A percentile compares a stretch with the other conserved stretches of the same genome.
These are phyloP conservation scores for Pythium phragmitis DNA, from an alignment of 352 stramenopile genomes.

Conservation along the genomic window DNA sequence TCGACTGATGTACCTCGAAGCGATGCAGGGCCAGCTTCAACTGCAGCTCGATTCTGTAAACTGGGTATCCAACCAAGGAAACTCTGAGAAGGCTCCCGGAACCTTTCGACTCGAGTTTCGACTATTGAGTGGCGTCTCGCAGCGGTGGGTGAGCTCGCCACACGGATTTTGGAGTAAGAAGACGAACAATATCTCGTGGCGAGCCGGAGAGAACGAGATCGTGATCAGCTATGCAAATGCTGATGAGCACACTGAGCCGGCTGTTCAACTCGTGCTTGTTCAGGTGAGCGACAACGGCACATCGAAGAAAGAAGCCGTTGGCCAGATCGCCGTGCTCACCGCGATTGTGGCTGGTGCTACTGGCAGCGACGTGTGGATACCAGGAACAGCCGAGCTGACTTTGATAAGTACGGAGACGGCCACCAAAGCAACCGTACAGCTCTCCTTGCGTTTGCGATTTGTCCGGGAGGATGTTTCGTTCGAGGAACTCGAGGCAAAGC, in stretches of 20 bases:
- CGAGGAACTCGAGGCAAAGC: slow-evolving; percentile 26
- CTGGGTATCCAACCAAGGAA: slow-evolving; percentile 1
- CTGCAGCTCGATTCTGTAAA: slow-evolving; percentile 13
- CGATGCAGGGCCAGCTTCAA: slow-evolving; percentile 20
- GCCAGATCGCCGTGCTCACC: slow-evolving; percentile 28
- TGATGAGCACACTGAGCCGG: slow-evolving; percentile 25
- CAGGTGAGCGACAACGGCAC: slow-evolving; percentile 8
- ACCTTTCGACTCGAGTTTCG: slow-evolving; percentile 21
- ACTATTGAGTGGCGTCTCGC: neutral
- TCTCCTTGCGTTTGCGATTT: slow-evolving; percentile 30
- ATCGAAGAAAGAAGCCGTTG: slow-evolving; percentile 27
- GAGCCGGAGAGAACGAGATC: slow-evolving; percentile 8
- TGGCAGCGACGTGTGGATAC: neutral
- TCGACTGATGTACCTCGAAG: slow-evolving; percentile 18
- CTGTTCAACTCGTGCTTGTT: slow-evolving; percentile 34
- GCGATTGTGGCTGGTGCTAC: slow-evolving; percentile 2
- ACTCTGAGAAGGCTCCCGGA: neutral
- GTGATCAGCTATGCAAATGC: slow-evolving; percentile 34
- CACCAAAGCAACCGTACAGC: neutral
- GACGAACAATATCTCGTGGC: slow-evolving; percentile 19
- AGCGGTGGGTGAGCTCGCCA: slow-evolving; percentile 11
- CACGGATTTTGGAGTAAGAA: slow-evolving; percentile 11
- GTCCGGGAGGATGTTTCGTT: slow-evolving; percentile 19
- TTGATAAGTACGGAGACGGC: neutral
- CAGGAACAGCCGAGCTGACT: slow-evolving; percentile 9